Conservation (phyloP, 2,329 filamentous ascomycete genomes). For the Aspergillus tubingensis region DNA sequence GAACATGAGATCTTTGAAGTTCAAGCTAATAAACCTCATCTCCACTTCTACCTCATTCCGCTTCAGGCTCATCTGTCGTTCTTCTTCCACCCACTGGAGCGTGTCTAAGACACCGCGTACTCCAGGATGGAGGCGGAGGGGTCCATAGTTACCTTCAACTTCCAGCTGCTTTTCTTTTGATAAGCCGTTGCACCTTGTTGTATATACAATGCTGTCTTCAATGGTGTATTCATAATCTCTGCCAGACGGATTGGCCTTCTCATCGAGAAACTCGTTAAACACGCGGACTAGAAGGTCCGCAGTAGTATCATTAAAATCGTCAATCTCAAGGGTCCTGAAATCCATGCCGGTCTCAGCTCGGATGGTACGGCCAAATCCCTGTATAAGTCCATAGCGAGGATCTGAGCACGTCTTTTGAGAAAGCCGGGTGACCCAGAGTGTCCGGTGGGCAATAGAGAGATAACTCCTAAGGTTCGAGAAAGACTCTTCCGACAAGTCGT, state of each 20-base stretch:
- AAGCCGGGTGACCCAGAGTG: conserved; percentile 23
- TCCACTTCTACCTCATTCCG: conserved; percentile 8
- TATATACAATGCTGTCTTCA: not conserved
- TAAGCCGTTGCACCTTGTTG: not conserved
- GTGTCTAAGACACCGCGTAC: not conserved
- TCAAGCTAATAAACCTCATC: conserved; percentile 4
- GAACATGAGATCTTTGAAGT: conserved; percentile 18
- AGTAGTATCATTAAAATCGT: conserved; percentile 11
- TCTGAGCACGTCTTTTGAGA: conserved; percentile 23
- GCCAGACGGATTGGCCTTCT: conserved; percentile 2
- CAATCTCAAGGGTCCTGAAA: conserved; percentile 27
- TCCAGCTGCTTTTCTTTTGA: not conserved
- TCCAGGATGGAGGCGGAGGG: not conserved
- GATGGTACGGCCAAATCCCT: conserved; percentile 25
- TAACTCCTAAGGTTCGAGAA: not conserved
- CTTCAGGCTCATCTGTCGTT: not conserved
- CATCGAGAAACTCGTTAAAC: conserved; percentile 1
- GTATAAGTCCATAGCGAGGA: conserved; percentile 20
- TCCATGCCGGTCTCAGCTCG: conserved; percentile 22
- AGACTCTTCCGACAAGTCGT: not conserved
- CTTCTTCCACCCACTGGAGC: not conserved
- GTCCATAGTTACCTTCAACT: not conserved
- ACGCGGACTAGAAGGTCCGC: not conserved
- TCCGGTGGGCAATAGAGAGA: not conserved
- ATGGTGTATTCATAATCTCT: conserved; percentile 10